These are phyloP conservation scores for Panaeolus papilionaceus DNA, from an alignment of 768 basidiomycete genomes.

Conservation along the genomic window DNA sequence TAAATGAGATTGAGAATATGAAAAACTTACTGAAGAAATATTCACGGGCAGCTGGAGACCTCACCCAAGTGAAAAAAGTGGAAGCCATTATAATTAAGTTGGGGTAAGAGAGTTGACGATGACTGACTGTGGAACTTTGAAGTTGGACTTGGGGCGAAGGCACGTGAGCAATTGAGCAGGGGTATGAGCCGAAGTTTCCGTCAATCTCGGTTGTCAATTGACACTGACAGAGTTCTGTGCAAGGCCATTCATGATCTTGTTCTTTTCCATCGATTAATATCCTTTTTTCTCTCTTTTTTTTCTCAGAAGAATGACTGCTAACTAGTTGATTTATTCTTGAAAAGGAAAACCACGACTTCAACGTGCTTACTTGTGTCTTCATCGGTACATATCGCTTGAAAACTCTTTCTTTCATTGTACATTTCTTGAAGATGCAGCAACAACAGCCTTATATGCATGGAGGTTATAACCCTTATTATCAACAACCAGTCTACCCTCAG, in stretches of 20 bases:
- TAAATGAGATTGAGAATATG: not conserved
- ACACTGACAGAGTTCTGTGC: too few relatives aligned
- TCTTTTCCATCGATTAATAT: not conserved
- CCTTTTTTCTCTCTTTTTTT: too few relatives aligned
- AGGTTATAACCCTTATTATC: constrained; percentile 50
- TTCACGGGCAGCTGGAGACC: constrained; percentile 88
- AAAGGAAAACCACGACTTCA: constrained; percentile 39
- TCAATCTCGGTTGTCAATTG: not conserved
- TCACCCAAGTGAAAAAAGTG: constrained; percentile 87
- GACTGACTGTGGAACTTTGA: not conserved
- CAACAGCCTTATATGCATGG: constrained; percentile 38
- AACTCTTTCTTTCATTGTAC: constrained; percentile 18
- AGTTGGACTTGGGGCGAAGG: not conserved
- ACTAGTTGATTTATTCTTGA: constrained; percentile 23
- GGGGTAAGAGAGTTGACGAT: constrained; percentile 26
- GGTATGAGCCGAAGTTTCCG: not conserved
- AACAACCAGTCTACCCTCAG: constrained; percentile 44
- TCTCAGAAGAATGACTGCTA: constrained; percentile 16
- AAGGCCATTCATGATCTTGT: constrained; percentile 3
- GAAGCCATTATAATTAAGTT: constrained; percentile 65
- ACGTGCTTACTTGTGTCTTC: constrained; percentile 15
- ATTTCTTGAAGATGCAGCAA: constrained; percentile 37
- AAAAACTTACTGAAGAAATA: constrained; percentile 90
- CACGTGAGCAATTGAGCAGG: constrained; percentile 10
- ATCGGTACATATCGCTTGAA: constrained; percentile 15